Evolutionary conservation across 1,284 basidiomycete species (phyloP), one percentile per base, ranked within the genome.

Genomic region (Xerocomus minutiporus): DNA sequence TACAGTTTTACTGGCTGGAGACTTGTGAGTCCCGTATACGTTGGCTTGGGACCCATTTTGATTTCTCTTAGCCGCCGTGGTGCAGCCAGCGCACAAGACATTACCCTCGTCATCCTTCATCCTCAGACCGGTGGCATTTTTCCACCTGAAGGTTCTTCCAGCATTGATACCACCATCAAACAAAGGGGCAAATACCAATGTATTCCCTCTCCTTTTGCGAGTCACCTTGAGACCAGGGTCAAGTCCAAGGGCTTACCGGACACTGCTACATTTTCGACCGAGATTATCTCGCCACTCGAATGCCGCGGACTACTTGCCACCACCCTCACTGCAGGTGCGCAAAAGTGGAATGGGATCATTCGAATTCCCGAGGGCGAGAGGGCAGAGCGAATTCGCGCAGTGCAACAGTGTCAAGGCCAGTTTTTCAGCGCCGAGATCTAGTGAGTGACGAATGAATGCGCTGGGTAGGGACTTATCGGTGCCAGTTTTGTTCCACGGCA

Each of bases 271-370:
- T 61, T 79, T 15, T 67, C 72, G 20, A 59, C 60, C 4, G 66
- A 71, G 29, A 60, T 79, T 3, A 50, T 80, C 8, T 72, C 70
- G 1, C 56, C 64, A 4, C 69, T 83, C 4, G 60, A 68, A 45
- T 64, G 69, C 17, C 68, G 71, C 5, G 80, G 78, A 3, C 61
- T 83, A 11, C 53, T 80, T 17, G 74, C 71, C 0, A 65, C 65
- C 8, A 65, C 68, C 1, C 53, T 74, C n/a, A 55, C 57, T 2
- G 54, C 34, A 5, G 71, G 67, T 8, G 26, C 59, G 2, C 68
- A 63, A 15, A 72, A 69, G 51, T 83, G 81, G 80, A 64, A 73
- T 31, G 81, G 82, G 4, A 60, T 82, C 15, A 60, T 76, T 3
- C 69, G 76, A 7, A 41, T 82, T 34, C 81, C 81, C 31, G 55